These are phyloP conservation scores for Suhomyces choctaworum DNA, from an alignment of 1,139 yeast genomes.

Conservation along the genomic window DNA sequence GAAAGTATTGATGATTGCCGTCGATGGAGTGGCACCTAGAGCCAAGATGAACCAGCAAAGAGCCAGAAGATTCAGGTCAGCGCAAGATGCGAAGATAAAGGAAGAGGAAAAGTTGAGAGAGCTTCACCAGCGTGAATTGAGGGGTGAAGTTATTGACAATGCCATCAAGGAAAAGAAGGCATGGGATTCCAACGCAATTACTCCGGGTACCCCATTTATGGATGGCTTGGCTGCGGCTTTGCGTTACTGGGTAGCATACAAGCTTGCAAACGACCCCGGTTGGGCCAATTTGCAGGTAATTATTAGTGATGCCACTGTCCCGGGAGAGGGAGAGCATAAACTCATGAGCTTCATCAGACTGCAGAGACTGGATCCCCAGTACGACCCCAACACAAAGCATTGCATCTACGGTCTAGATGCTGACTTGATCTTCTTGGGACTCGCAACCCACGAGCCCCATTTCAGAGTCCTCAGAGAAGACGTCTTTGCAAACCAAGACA, in stretches of 20 bases:
- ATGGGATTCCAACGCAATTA: conserved; percentile 96
- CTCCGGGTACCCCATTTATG: conserved; percentile 99
- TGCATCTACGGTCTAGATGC: conserved; percentile 98
- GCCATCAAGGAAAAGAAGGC: conserved; percentile 57
- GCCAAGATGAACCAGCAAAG: conserved; percentile 99
- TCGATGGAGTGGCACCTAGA: conserved; percentile 98
- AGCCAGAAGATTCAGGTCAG: conserved; percentile 92
- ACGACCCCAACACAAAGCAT: conserved; percentile 87
- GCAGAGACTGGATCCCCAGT: conserved; percentile 80
- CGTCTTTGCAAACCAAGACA: conserved; percentile 72
- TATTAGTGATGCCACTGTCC: conserved; percentile 93
- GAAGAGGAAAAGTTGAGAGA: conserved; percentile 61
- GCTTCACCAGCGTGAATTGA: conserved; percentile 48
- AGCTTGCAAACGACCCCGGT: conserved; percentile 81
- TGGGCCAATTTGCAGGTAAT: conserved; percentile 87
- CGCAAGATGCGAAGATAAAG: conserved; percentile 80
- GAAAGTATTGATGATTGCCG: conserved; percentile 88
- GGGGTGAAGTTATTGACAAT: conserved; percentile 68
- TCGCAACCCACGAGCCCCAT: conserved; percentile 97
- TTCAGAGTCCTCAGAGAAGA: conserved; percentile 93
- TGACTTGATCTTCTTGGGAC: conserved; percentile 92
- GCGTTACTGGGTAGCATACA: conserved; percentile 88
- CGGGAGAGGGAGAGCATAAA: conserved; percentile 99
- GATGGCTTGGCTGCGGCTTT: conserved; percentile 79
- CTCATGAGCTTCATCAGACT: conserved; percentile 91